Base-by-base conservation (phyloP, 192 early-diverging fungal genomes). In the Coemansia sp. region DNA sequence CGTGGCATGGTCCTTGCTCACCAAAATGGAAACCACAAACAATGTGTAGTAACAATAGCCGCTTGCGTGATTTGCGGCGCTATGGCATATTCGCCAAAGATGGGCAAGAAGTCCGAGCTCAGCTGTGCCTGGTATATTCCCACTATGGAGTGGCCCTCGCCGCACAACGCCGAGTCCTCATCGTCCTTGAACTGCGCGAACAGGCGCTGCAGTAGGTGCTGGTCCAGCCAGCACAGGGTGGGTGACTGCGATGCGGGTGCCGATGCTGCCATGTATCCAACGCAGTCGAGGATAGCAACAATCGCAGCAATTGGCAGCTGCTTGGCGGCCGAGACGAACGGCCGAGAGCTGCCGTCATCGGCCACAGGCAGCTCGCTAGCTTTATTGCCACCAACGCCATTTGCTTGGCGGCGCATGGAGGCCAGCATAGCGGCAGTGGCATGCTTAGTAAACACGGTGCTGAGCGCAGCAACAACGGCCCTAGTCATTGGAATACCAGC, bases 91-190 rank as follows among this genome's bases (percentile, higher is more conserved):
- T 24, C 37, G 7, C 37, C 31, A 0, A 86, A 44, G 1, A 90
- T 91, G 2, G 98, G 93, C 16, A 93, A 91, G 44, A 99, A 85
- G 3, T 96, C 94, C 2, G 97, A 90, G 33, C 87, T 90, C 51
- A 99, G 92, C 73, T 98, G 96, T 0, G 96, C 95, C 74, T 95
- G 92, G 76, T 96, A 98, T 62, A 98, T 94, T 62, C 91, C 92
- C 57, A 99, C 81, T 0, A 98, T 72, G 0, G 90, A 84, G 51
- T 91, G 88, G 0, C 63, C 54, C 5, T 73, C 70, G 45, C 89
- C 95, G 16, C 89, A 90, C 61, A 91, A 88, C 48, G 95, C 95
- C 3, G 98, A 95, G 83, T 99, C 98, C n/a, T 84, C 81, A 0
- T 92, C 90, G 11, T 72, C 62, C 13, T 87, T 65, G 77, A 93